Evolutionary conservation across 2,329 filamentous ascomycete genomes (phyloP).

Genomic region (Rhynchosporium secalis): DNA sequence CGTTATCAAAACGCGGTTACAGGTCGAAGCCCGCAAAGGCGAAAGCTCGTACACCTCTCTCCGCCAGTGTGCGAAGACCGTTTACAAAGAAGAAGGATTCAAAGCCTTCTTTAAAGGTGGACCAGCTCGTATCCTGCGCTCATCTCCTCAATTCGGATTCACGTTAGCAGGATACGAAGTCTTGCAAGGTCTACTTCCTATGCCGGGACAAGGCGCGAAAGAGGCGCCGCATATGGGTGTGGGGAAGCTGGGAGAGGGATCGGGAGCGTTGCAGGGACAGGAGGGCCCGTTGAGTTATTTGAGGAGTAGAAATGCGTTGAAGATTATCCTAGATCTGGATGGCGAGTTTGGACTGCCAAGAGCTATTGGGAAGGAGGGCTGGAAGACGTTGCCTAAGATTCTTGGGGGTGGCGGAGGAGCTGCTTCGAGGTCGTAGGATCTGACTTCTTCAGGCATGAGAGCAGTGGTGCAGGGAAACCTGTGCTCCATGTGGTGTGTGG

Average conservation of each 20-base stretch:
- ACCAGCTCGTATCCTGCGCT: slow-evolving; percentile 89
- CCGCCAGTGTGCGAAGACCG: slow-evolving; percentile 79
- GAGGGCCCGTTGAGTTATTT: slow-evolving; percentile 54
- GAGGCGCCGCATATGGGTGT: slow-evolving; percentile 54
- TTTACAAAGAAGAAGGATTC: slow-evolving; percentile 90
- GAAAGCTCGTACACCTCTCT: slow-evolving; percentile 86
- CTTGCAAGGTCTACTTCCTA: slow-evolving; percentile 76
- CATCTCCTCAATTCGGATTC: slow-evolving; percentile 96
- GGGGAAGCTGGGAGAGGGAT: slow-evolving; percentile 60
- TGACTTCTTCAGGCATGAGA: too few relatives aligned
- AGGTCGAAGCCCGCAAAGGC: slow-evolving; percentile 96
- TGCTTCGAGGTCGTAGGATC: background rate
- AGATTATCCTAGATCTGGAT: slow-evolving; percentile 92
- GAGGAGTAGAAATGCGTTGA: slow-evolving; percentile 84
- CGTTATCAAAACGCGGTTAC: slow-evolving; percentile 97
- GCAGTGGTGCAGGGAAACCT: too few relatives aligned
- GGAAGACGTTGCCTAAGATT: slow-evolving; percentile 35
- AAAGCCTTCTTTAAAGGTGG: slow-evolving; percentile 98
- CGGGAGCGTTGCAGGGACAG: slow-evolving; percentile 44
- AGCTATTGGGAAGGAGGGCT: slow-evolving; percentile 33
- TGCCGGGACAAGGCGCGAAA: slow-evolving; percentile 64
- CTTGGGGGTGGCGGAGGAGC: slow-evolving; percentile 31
- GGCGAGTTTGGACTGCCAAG: slow-evolving; percentile 74
- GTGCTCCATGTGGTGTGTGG: too few relatives aligned
- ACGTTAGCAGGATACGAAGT: slow-evolving; percentile 95